Evolutionary conservation across 176 grass and related monocot species (phyloP).

Genomic region (Aegilops longissima): DNA sequence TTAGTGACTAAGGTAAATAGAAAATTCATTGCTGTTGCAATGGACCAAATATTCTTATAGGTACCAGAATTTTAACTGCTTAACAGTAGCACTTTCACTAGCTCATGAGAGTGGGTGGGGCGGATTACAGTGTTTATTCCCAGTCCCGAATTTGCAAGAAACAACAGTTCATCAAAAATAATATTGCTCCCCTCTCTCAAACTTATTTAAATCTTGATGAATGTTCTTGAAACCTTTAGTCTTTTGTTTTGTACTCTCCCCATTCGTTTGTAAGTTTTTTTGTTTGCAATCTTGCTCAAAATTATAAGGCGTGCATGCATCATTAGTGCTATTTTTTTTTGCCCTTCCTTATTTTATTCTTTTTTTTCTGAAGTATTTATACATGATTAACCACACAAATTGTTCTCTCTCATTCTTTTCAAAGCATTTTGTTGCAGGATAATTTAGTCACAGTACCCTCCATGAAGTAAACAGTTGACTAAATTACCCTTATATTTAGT

Average conservation of each 20-base stretch:
- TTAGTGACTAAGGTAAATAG: not conserved
- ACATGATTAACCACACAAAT: not conserved
- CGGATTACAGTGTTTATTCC: not conserved
- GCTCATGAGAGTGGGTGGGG: not conserved
- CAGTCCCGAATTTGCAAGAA: conserved; percentile 20
- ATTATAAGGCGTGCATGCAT: not conserved
- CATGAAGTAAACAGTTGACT: not conserved
- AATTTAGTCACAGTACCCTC: not conserved
- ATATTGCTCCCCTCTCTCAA: not conserved
- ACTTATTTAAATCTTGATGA: not conserved
- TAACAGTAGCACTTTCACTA: not conserved
- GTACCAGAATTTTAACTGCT: not conserved
- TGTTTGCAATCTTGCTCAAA: not conserved
- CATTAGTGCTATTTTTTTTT: not conserved
- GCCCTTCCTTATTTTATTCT: not conserved
- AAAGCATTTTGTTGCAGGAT: not conserved
- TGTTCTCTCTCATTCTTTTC: not conserved
- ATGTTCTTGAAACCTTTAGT: not conserved
- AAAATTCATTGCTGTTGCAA: not conserved
- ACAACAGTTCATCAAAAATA: not conserved
- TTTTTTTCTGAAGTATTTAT: not conserved
- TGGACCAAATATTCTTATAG: conserved; percentile 3
- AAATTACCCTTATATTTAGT: not conserved
- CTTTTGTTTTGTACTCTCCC: not conserved
- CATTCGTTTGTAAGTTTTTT: not conserved